Percentiles rank a stretch among this genome's conserved stretches.
These are phyloP conservation scores for Neurospora africana DNA, from an alignment of 495 filamentous ascomycete genomes.

Conservation along the genomic window DNA sequence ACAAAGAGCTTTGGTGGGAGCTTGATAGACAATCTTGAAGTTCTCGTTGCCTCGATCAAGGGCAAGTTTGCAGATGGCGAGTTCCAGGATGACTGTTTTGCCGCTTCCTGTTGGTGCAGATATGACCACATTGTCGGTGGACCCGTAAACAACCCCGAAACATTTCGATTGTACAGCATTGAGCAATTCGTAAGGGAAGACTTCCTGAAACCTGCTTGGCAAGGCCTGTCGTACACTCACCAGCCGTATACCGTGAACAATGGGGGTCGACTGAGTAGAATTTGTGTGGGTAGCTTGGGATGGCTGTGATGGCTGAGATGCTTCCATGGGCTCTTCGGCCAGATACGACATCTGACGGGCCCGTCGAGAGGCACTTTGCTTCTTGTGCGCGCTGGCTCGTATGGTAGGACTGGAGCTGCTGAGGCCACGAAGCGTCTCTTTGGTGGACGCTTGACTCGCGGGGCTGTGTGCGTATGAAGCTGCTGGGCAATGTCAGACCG, in stretches of 20 bases:
- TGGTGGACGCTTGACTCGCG: not conserved
- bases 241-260: conserved; percentile 56
- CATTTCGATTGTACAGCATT: conserved; percentile 91
- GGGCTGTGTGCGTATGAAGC: not conserved
- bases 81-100: conserved; percentile 83
- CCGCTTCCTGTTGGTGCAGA: conserved; percentile 89
- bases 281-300: not conserved
- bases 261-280: conserved; percentile 21
- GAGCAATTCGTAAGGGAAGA: conserved; percentile 77
- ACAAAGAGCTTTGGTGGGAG: conserved; percentile 88
- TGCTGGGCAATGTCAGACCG: not conserved
- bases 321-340: not conserved
- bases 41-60: conserved; percentile 49
- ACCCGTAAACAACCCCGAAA: conserved; percentile 60
- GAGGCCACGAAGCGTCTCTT: not conserved
- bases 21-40: conserved; percentile 93
- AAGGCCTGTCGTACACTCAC: conserved; percentile 56
- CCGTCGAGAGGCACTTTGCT: not conserved
- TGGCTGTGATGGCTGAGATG: not conserved
- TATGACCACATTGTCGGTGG: conserved; percentile 76
- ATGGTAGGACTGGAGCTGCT: conserved; percentile 11
- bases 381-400: conserved; percentile 1
- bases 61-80: conserved; percentile 79
- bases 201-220: conserved; percentile 62
- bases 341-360: not conserved